Percentiles rank a stretch among this genome's conserved stretches.
phyloP scores from a whole-genome alignment of 2,329 filamentous ascomycete genomes.

The Verticillium albo-atrum region DNA sequence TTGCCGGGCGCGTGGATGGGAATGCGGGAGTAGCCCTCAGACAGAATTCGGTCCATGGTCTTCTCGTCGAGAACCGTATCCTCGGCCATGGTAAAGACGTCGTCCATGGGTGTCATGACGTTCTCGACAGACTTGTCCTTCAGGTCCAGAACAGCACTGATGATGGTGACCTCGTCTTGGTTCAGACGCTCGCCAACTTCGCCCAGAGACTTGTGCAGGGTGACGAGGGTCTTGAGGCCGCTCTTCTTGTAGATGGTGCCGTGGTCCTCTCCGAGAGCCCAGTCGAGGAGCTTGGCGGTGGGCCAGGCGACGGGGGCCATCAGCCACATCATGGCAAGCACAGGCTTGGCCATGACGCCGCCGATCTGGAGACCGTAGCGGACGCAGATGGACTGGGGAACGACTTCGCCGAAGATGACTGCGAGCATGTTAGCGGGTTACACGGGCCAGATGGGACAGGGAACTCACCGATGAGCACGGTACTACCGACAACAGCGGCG shows the following conservation, averaged over 20 bases:
- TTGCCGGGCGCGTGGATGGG: slow-evolving; percentile 88
- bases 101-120: slow-evolving; percentile 98
- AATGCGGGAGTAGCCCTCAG: slow-evolving; percentile 91
- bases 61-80: slow-evolving; percentile 88
- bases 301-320: slow-evolving; percentile 90
- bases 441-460: neutral
- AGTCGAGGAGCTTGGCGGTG: slow-evolving; percentile 91
- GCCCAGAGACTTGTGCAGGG: slow-evolving; percentile 86
- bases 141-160: slow-evolving; percentile 90
- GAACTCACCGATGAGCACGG: slow-evolving; percentile 78
- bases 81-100: slow-evolving; percentile 95
- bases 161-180: slow-evolving; percentile 97
- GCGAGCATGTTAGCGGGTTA: slow-evolving; percentile 4
- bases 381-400: slow-evolving; percentile 93
- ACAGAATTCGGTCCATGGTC: slow-evolving; percentile 91
- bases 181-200: slow-evolving; percentile 85
- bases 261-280: slow-evolving; percentile 81
- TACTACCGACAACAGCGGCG: slow-evolving; percentile 90
- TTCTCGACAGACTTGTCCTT: slow-evolving; percentile 93
- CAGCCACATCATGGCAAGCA: slow-evolving; percentile 86
- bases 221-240: slow-evolving; percentile 92
- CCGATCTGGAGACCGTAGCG: slow-evolving; percentile 94
- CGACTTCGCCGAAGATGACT: slow-evolving; percentile 98
- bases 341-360: slow-evolving; percentile 85
- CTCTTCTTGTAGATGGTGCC: slow-evolving; percentile 98